These are phyloP conservation scores for Epichloe glyceriae DNA, from an alignment of 2,329 filamentous ascomycete genomes.

Conservation along the genomic window DNA sequence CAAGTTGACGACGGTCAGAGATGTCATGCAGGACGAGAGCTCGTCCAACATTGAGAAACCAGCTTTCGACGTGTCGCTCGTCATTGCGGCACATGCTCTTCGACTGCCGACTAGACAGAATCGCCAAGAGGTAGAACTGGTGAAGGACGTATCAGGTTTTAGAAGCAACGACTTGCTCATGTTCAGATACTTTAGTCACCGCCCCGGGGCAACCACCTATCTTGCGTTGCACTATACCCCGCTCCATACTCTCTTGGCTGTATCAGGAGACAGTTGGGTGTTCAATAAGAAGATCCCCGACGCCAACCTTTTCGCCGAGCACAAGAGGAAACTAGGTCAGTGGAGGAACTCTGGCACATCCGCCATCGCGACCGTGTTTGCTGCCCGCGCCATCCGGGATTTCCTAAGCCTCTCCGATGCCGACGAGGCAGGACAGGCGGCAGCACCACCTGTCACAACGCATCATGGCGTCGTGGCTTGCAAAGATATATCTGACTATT, in stretches of 20 bases:
- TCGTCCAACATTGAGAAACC: slow-evolving; percentile 22
- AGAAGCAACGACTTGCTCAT: slow-evolving; percentile 18
- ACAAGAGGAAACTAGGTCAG: slow-evolving; percentile 31
- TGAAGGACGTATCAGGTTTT: slow-evolving; percentile 13
- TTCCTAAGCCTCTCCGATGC: slow-evolving; percentile 21
- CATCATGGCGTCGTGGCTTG: slow-evolving; percentile 8
- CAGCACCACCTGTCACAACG: slow-evolving; percentile 6
- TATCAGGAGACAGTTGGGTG: slow-evolving; percentile 45
- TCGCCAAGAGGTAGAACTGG: slow-evolving; percentile 14
- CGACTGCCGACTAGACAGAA: slow-evolving; percentile 23
- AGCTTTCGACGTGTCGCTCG: slow-evolving; percentile 26
- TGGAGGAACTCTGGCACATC: slow-evolving; percentile 35
- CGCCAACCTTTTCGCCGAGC: slow-evolving; percentile 29
- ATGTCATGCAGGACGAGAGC: slow-evolving; percentile 20
- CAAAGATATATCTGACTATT: slow-evolving; percentile 36
- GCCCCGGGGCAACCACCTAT: slow-evolving; percentile 37
- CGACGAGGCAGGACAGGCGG: slow-evolving; percentile 7
- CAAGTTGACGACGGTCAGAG: slow-evolving; percentile 14
- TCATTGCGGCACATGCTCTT: slow-evolving; percentile 27
- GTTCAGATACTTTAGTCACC: slow-evolving; percentile 29
- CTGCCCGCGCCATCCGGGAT: slow-evolving; percentile 36
- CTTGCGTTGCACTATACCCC: slow-evolving; percentile 45
- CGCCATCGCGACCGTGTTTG: slow-evolving; percentile 33
- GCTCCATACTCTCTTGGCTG: slow-evolving; percentile 42
- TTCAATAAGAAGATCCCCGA: slow-evolving; percentile 40